Evolutionary conservation across 2,329 filamentous ascomycete genomes (phyloP), one percentile per base, ranked within the genome.

Genomic region (Stachybotrys chartarum): DNA sequence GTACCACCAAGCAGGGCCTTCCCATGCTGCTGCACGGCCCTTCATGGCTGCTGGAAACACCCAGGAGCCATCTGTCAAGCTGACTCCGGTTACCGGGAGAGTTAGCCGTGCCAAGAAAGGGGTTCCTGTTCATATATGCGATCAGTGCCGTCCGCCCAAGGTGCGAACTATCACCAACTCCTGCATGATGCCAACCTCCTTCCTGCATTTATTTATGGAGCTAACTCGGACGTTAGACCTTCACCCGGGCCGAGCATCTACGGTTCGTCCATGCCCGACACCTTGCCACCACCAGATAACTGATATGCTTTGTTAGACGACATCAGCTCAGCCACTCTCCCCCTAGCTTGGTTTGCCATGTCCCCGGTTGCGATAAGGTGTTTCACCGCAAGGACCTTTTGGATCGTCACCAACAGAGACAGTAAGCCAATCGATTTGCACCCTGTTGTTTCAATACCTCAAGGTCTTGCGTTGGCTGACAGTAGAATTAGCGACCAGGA

Each of bases 201-300:
- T 30, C 7, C 30, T 48, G 44, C 49, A 30, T 58, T 48, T 12
- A 30, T 44, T 56, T 52, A 53, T 56, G 30, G 35, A 30, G 51
- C 12, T 58, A 32, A 60, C 50, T 16, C 42, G 51, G 17, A 17
- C 8, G 17, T 3, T 56, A 85, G 82, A 84, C 79, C 2, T 85
- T 85, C 58, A 84, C 82, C 12, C 74, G 83, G 63, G 83, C 82
- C 32, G 82, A 85, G 63, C 83, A 85, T 68, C 68, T 85, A 47
- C 80, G 81, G 82, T 85, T 65, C 59, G 71, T 63, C 53, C 45
- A 30, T 48, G 48, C 60, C 14, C 45, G 6, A 67, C 66, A 18
- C 12, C 14, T 32, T 7, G 54, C 50, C 30, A 12, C 46, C 24
- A 45, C 16, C 42, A 30, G 31, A 54, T 56, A 53, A 58, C 68